These are phyloP conservation scores for Pythium brassicae DNA, from an alignment of 352 stramenopile genomes.

Conservation along the genomic window DNA sequence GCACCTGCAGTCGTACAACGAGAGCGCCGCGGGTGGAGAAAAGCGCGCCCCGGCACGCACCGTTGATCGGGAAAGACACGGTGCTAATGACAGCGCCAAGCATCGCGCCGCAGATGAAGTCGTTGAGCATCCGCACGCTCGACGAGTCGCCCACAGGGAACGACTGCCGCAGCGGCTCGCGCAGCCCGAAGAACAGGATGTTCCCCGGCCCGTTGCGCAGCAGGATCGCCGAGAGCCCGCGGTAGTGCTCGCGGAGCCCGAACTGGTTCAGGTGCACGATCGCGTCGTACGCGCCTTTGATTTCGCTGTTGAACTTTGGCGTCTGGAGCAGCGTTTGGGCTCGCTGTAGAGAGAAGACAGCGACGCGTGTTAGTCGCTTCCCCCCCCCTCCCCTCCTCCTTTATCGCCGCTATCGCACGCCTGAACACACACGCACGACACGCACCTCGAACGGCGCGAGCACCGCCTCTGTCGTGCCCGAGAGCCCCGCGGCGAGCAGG, in stretches of 20 bases:
- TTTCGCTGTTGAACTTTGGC: conserved; percentile 81
- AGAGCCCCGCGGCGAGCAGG: conserved; percentile 54
- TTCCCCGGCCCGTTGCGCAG: conserved; percentile 82
- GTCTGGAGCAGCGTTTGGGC: conserved; percentile 85
- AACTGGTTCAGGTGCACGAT: conserved; percentile 79
- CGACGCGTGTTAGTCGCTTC: background rate
- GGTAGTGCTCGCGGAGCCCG: conserved; percentile 78
- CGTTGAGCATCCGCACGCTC: conserved; percentile 45
- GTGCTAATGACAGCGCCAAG: conserved; percentile 83
- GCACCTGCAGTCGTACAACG: background rate
- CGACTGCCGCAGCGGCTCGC: conserved; percentile 61
- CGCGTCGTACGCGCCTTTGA: conserved; percentile 68
- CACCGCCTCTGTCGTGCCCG: conserved; percentile 79
- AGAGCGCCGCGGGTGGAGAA: too few relatives aligned
- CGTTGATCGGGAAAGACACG: conserved; percentile 80
- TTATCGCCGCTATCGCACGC: too few relatives aligned
- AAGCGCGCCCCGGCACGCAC: too few relatives aligned
- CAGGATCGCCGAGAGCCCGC: conserved; percentile 73
- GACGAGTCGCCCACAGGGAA: conserved; percentile 51
- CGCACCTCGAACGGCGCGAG: conserved; percentile 82
- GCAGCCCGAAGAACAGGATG: conserved; percentile 83
- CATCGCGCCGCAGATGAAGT: conserved; percentile 84
- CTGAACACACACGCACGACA: background rate
- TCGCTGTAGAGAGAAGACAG: conserved; percentile 36
- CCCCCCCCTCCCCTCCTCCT: too few relatives aligned